Evolutionary conservation across 371 early-diverging fungal species (phyloP), one percentile per base, ranked within the genome.

Genomic region (Smittium culicis): DNA sequence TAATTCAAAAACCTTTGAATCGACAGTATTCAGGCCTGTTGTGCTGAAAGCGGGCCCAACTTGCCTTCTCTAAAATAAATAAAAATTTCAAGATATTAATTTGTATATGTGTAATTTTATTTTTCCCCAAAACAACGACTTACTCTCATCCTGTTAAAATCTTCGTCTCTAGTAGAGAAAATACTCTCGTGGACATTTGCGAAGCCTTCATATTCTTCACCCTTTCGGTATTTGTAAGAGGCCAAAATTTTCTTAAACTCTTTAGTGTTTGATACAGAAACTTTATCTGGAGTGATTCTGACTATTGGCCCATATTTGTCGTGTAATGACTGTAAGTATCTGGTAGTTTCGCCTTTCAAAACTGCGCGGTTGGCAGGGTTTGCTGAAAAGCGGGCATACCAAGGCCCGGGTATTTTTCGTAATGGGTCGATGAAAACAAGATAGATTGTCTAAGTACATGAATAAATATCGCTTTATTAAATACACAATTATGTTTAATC

Each of bases 221-320:
- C 67, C 55, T 76, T 76, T 65, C 54, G 66, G 20, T 69, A 76
- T 1, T 27, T 57, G 66, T 76, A 76, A 27, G 76, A 61, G 1
- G 76, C 35, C 0, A 76, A 66, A 14, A 76, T 68, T 30, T 65
- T 65, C 14, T 71, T 70, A 0, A 72, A 27, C 17, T 77, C 73
- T 1, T 28, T 20, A 0, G 56, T 66, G 55, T 60, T 63, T 54
- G 69, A 30, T 1, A 76, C 57, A 1, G 76, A 76, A 30, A 76
- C 66, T 29, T 72, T 68, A 70, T 67, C 64, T 24, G 63, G 63
- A 2, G 32, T 34, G 28, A 62, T 62, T 29, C 76, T 71, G 31
- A 75, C 76, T 16, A 77, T 30, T 16, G 68, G 58, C 16, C 76
- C 76, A 32, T 77, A 75, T 20, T 68, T 3, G 0, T 34, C 55